Base-by-base conservation (phyloP, 2,329 filamentous ascomycete species). In the Zasmidium angulare region DNA sequence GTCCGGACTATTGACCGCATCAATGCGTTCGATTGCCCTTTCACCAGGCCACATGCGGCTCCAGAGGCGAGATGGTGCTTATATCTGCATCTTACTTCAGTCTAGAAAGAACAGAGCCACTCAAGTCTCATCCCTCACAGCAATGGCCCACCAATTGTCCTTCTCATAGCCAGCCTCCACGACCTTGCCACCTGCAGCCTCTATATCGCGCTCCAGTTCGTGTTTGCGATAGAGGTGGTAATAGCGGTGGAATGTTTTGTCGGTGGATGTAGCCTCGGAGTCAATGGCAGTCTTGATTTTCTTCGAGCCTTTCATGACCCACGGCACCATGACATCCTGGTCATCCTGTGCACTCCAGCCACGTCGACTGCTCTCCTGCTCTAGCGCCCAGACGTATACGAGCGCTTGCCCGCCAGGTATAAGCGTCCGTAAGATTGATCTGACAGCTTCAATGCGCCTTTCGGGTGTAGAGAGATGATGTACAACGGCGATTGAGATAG, bases 301-400 rank as follows among this genome's bases (percentile, higher is more conserved):
- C 68, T 76, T 76, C 60, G 56, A 61, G 10, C 61, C 65, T 56
- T 76, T 76, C 76, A 93, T 84, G 22, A 98, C 91, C 95, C 95
- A 99, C 14, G 95, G 93, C 50, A 99, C 95, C 79, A 98, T 89
- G 62, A 95, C 87, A 78, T 99, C 95, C 79, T 98, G 93, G 66
- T 89, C 84, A 62, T 88, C 85, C 20, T 86, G 87, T 72, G 89
- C 87, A 71, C 92, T 87, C 93, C 93, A 99, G 1, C 93, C 93
- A 63, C 95, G 82, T 58, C 95, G 85, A 75, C 92, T 96, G 59
- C 80, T 80, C 68, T 89, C 88, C 78, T 99, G 95, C 81, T 99
- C 95, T 20, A 99, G 81, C 0, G 95, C 95, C 95, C 95, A 98
- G 19, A 96, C 93, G 74, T 95, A 97, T 53, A 98, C 82, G 58